Base-by-base conservation (phyloP, 805 yeast genomes). In the Candida coquimbonensis region DNA sequence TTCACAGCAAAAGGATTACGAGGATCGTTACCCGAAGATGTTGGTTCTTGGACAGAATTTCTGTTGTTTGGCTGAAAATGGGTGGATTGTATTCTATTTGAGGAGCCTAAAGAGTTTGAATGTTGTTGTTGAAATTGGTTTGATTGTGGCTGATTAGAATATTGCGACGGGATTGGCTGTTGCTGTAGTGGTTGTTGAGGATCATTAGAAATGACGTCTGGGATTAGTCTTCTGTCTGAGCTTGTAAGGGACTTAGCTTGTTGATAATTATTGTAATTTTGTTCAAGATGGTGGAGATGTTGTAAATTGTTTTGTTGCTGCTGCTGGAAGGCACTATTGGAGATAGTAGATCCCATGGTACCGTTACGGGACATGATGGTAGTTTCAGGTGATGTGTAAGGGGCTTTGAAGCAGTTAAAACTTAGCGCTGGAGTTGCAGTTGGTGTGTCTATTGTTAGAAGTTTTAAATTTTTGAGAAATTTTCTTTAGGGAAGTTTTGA, bases 1-100 rank as follows among this genome's bases (percentile, higher is more conserved):
- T 68, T 60, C 9, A 75, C 65, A 1, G 63, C 57, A 26, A 76
- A 59, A 1, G 83, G 82, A 42, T 75, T 75, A 11, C 75, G 57
- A 12, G 76, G 74, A 49, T 75, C 78, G 36, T 35, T 26, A 11
- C 34, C 14, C 12, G 31, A 25, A 12, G 21, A 14, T 9, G 12
- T 14, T 3, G 26, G 25, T 12, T 38, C 38, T 7, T 34, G 39
- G 6, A 36, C 7, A 12, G 26, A 31, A n/a, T 33, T 46, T 17
- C 42, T 41, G 46, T 33, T 49, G 50, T 42, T 51, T 38, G 39
- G 34, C 14, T 39, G 44, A 26, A 14, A n/a, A 6, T 32, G 34
- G 49, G 27, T 41, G 39, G 25, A 13, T 11, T 29, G 42, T 13
- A 35, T 42, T 43, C 36, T 38, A 24, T 41, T 36, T 12, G 44